Evolutionary conservation across 2,329 filamentous ascomycete species (phyloP), one percentile per base, ranked within the genome.

Genomic region (Xylariaceae sp.): DNA sequence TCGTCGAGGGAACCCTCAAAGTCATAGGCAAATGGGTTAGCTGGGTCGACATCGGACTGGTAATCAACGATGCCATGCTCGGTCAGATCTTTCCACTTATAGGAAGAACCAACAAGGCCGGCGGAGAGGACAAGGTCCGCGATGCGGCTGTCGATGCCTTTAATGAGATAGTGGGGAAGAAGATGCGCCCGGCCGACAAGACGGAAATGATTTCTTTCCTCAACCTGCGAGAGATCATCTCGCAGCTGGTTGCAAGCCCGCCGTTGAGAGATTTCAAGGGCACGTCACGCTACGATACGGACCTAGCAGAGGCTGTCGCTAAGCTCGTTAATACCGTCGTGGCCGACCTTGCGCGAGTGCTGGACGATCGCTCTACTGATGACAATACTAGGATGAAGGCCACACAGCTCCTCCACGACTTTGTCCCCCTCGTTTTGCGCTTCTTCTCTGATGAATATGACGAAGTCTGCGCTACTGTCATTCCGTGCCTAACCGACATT

Each of bases 361-460:
- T 97, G 34, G 90, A 96, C 54, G 81, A 83, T 52, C 58, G 52
- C 38, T 65, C 71, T 44, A 72, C 75, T 30, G 74, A 78, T 46
- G 71, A 80, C 18, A 72, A 80, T 30, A 82, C 80, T 17, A 81
- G 78, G 52, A 73, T 76, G 31, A 84, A 81, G 53, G 90, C 92
- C 35, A 88, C 92, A 52, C 81, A 84, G 52, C 76, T 94, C 43
- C 71, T 97, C 37, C 84, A 85, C 57, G 76, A 78, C 28, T 97
- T 97, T 60, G 70, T 95, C 18, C 88, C 89, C 1, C 83, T 89
- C 51, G 74, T 97, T 9, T 71, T 98, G 35, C 85, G 90, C 27
- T 96, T 96, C 70, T 96, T 98, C 66, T 85, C 88, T 16, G 92
- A 98, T 63, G 89, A 98, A 59, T 98, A 94, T 61, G 92, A 98